These are phyloP conservation scores for Trichosanthes truncata DNA, from an alignment of 306 rosid genomes.

Conservation along the genomic window DNA sequence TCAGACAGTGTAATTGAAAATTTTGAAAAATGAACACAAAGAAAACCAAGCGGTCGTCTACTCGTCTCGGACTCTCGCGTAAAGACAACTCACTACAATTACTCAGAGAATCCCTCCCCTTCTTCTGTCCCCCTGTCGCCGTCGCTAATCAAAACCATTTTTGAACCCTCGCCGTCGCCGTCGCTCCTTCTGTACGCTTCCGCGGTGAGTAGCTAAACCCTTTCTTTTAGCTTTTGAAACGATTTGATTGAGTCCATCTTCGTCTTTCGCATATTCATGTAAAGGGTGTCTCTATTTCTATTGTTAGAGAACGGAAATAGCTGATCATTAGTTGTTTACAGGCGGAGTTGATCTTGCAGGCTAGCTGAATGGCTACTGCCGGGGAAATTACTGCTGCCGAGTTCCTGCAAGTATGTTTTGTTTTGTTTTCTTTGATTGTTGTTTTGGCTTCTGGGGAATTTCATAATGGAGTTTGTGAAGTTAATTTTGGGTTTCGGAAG, in stretches of 20 bases:
- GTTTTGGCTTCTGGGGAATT: neutral
- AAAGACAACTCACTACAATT: no score
- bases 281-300: neutral
- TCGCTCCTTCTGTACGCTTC: neutral
- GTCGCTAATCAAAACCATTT: neutral
- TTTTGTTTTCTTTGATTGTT: neutral
- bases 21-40: no score
- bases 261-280: neutral
- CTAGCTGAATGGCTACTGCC: conserved; percentile 26
- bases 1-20: no score
- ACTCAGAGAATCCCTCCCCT: no score
- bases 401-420: conserved; percentile 37
- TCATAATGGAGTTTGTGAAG: neutral
- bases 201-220: neutral
- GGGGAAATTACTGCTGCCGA: conserved; percentile 45
- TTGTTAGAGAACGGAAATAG: neutral
- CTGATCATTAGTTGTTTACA: neutral
- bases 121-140: neutral
- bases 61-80: no score
- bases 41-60: no score
- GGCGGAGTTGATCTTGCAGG: neutral
- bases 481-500: neutral
- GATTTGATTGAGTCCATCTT: neutral
- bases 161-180: neutral
- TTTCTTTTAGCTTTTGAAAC: neutral